Percentiles rank a stretch among this genome's conserved stretches.
These are phyloP conservation scores for Penicillium chermesinum DNA, from an alignment of 495 filamentous ascomycete genomes.

Conservation along the genomic window DNA sequence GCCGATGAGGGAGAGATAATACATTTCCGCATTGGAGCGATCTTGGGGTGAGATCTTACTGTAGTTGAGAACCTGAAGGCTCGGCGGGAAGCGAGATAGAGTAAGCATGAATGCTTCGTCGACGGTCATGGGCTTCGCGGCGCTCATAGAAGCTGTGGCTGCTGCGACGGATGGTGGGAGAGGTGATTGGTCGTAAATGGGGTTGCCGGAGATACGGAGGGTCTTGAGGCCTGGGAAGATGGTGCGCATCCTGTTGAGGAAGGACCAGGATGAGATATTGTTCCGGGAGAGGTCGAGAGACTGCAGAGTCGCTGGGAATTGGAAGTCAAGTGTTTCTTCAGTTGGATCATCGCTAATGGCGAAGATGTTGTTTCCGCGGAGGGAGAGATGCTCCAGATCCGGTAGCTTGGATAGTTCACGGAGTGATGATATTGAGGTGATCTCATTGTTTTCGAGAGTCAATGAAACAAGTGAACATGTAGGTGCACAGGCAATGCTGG, in stretches of 20 bases:
- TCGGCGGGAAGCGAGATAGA: constrained; percentile 61
- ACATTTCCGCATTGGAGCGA: constrained; percentile 81
- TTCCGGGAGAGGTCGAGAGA: constrained; percentile 83
- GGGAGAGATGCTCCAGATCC: constrained; percentile 49
- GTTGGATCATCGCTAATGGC: constrained; percentile 17
- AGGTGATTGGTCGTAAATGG: constrained; percentile 61
- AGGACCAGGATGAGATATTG: constrained; percentile 60
- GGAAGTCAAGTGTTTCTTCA: constrained; percentile 19
- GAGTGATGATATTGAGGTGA: constrained; percentile 56
- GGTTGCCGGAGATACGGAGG: constrained; percentile 79
- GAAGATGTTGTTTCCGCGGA: constrained; percentile 42
- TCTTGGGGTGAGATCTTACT: constrained; percentile 65
- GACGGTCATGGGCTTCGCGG: constrained; percentile 42
- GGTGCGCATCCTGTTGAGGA: constrained; percentile 58
- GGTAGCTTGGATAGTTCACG: constrained; percentile 51
- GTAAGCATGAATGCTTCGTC: constrained; percentile 86
- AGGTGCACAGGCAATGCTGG: constrained; percentile 32
- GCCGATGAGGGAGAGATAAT: constrained; percentile 79
- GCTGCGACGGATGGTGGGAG: constrained; percentile 32
- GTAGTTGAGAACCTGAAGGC: constrained; percentile 70
- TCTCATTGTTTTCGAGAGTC: constrained; percentile 69
- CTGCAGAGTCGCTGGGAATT: constrained; percentile 39
- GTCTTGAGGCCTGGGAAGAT: constrained; percentile 61
- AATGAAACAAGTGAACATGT: constrained; percentile 50
- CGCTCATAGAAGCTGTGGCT: constrained; percentile 10